Conservation (phyloP, 2,329 filamentous ascomycete genomes). For the Venturiaceae sp. region DNA sequence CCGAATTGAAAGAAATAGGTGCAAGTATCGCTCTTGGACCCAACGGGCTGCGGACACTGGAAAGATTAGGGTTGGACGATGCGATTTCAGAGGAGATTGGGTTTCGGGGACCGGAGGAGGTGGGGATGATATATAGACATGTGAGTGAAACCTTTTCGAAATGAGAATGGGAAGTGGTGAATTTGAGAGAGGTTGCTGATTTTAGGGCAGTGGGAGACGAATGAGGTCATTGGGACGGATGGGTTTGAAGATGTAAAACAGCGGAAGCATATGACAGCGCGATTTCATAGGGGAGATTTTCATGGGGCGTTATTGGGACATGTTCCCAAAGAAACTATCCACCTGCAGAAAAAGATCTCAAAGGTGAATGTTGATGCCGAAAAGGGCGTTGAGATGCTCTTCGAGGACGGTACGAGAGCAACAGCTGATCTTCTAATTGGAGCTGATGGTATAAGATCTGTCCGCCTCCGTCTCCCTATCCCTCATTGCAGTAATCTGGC, state of each 20-base stretch:
- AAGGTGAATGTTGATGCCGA: not conserved
- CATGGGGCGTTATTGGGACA: conserved; percentile 23
- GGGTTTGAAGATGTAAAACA: conserved; percentile 20
- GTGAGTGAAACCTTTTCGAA: too few species aligned
- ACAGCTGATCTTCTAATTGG: conserved; percentile 35
- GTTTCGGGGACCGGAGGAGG: not conserved
- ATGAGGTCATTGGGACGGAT: conserved; percentile 25
- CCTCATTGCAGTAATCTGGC: not conserved
- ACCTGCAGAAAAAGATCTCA: conserved; percentile 26
- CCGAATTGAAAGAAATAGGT: conserved; percentile 17
- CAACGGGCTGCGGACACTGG: not conserved
- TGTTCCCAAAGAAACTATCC: conserved; percentile 13
- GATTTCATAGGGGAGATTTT: conserved; percentile 26
- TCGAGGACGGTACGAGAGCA: conserved; percentile 32
- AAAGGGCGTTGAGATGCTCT: conserved; percentile 22
- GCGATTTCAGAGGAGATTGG: not conserved
- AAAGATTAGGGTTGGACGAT: not conserved
- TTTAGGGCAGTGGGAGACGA: conserved; percentile 24
- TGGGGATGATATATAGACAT: not conserved
- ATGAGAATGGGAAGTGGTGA: too few species aligned
- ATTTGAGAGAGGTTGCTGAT: not conserved
- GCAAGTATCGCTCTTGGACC: conserved; percentile 15
- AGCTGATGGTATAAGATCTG: conserved; percentile 35
- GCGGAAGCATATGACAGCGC: conserved; percentile 22
- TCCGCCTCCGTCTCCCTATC: too few species aligned